Percentiles rank a stretch among this genome's conserved stretches.
phyloP scores from a whole-genome alignment of 108 stramenopile genomes.

The Nitzschia inconspicua region DNA sequence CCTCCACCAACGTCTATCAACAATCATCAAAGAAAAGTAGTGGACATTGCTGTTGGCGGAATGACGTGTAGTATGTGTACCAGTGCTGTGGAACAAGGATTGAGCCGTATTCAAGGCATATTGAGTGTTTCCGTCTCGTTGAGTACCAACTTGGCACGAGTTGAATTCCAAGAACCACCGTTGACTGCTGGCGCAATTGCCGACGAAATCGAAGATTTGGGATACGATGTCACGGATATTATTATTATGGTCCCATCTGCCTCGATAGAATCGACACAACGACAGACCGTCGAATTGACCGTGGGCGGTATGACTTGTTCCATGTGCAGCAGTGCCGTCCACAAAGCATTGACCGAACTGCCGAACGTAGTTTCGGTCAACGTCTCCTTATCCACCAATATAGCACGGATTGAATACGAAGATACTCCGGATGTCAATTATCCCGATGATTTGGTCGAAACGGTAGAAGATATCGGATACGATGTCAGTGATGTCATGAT shows the following conservation, averaged over 20 bases:
- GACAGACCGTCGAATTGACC: constrained; percentile 24
- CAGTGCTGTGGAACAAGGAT: constrained; percentile 21
- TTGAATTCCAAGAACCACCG: constrained; percentile 22
- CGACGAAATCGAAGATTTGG: constrained; percentile 40
- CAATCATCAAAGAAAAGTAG: constrained; percentile 6
- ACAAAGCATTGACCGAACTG: constrained; percentile 12
- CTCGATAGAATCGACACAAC: not conserved
- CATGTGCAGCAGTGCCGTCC: constrained; percentile 22
- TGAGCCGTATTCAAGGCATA: constrained; percentile 21
- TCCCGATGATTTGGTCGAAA: constrained; percentile 21
- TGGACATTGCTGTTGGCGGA: constrained; percentile 39
- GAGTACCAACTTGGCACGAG: constrained; percentile 35
- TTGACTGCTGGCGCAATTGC: constrained; percentile 11
- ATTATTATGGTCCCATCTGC: not conserved
- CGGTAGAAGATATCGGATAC: constrained; percentile 42
- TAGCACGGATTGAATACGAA: constrained; percentile 21
- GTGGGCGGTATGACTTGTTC: constrained; percentile 27
- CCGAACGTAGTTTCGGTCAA: constrained; percentile 22
- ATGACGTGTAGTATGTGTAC: constrained; percentile 57
- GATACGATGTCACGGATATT: constrained; percentile 38
- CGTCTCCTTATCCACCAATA: constrained; percentile 32
- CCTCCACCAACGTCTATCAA: too few relatives aligned
- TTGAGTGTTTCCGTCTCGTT: constrained; percentile 21
- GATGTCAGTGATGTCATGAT: constrained; percentile 25
- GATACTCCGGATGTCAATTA: constrained; percentile 9